Evolutionary conservation across 129 eudicot species (phyloP), one percentile per base, ranked within the genome.

Genomic region (Calendula officinalis): DNA sequence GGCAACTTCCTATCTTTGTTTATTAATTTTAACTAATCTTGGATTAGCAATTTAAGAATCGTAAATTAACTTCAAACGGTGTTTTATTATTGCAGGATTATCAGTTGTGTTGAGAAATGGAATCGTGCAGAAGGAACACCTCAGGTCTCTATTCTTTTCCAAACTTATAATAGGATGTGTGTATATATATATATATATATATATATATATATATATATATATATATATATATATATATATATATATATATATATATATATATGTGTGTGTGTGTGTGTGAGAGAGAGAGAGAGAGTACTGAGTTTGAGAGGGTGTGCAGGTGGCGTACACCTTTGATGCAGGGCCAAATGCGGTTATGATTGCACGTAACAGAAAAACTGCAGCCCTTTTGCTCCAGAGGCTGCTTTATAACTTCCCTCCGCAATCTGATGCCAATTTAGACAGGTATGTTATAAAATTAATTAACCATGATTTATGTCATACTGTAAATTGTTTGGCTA

Each of bases 261-360:
- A 8, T 59, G 4, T 43, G 6, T 44, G 10, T n/a, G 6, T 3
- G 17, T 43, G 12, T 42, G 38, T 53, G 22, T 42, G 4, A 35
- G 30, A 30, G 7, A 50, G 44, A 60, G 46, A 0, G 76, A 60
- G 17, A 5, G 52, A 7, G 43, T 60, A 46, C 68, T 71, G 41
- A 74, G 13, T 62, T 66, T 40, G 72, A 49, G 45, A 67, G 30
- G 4, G 8, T 67, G 4, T 60, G 36, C 89, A 94, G 97, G 99
- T 89, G 57, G 99, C 99, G 39, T 94, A 94, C 62, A 94, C 99
- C 45, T 94, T 86, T 52, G 99, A 94, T 78, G 99, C 99, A 14
- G 99, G 99, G 81, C 99, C 99, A 41, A 94, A 94, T 72, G 99
- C 99, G 12, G 99, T 94, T 48, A 64, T 94, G 58, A 89, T 94